These are phyloP conservation scores for Nothophoma quercina DNA, from an alignment of 2,329 filamentous ascomycete species.

Conservation along the genomic window DNA sequence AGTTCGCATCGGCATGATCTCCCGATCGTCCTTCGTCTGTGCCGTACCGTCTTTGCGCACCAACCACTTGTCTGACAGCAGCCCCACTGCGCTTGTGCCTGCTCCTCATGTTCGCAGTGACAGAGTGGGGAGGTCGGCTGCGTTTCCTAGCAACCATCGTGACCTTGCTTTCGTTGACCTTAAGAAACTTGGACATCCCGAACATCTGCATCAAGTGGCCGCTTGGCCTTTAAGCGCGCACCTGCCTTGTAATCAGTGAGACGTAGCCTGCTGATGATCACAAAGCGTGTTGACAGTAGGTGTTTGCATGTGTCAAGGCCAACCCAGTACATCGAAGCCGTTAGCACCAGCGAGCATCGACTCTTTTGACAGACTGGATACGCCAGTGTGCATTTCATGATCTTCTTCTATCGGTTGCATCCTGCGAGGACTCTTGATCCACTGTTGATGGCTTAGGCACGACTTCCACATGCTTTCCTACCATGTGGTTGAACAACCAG, in stretches of 20 bases:
- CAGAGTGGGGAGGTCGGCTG: constrained; percentile 10
- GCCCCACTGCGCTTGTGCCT: constrained; percentile 9
- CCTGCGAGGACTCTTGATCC: too few species aligned
- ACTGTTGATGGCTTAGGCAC: too few species aligned
- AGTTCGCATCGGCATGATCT: constrained; percentile 18
- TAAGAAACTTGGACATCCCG: constrained; percentile 9
- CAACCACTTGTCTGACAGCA: constrained; percentile 10
- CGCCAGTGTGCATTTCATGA: too few species aligned
- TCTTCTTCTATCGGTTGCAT: too few species aligned
- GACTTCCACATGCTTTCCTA: too few species aligned
- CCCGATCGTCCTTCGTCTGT: constrained; percentile 16
- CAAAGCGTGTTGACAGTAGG: too few species aligned
- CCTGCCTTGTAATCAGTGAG: neutral
- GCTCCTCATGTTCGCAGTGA: constrained; percentile 17
- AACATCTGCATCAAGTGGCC: neutral
- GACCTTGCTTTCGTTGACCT: constrained; percentile 15
- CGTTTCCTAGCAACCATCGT: constrained; percentile 18
- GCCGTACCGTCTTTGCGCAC: constrained; percentile 16
- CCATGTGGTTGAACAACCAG: too few species aligned
- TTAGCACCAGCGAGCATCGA: too few species aligned
- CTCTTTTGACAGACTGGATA: too few species aligned
- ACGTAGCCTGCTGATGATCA: too few species aligned
- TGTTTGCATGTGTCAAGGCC: too few species aligned
- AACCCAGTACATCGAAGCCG: too few species aligned
- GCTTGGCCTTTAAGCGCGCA: neutral